Evolutionary conservation across 495 filamentous ascomycete species (phyloP).

Genomic region (Penicillium goetzii): DNA sequence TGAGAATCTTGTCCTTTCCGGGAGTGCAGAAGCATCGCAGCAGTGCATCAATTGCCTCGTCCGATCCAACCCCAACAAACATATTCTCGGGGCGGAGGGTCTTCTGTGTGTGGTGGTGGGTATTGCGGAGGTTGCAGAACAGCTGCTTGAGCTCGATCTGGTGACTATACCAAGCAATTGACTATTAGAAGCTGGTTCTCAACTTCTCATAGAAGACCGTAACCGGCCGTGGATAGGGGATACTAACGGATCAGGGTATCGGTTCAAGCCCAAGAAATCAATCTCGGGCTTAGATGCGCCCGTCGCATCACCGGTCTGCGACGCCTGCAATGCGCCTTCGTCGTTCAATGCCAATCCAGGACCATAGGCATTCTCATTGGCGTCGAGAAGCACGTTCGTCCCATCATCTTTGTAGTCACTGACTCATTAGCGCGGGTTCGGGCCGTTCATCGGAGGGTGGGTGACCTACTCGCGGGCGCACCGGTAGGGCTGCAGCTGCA

Average conservation of each 20-base stretch:
- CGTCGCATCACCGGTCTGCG: conserved; percentile 40
- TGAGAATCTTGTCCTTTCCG: conserved; percentile 84
- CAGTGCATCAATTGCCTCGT: conserved; percentile 94
- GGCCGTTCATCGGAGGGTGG: conserved; percentile 15
- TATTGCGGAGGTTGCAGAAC: conserved; percentile 87
- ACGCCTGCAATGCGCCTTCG: conserved; percentile 49
- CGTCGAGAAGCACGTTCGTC: conserved; percentile 93
- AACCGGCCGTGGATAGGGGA: background rate
- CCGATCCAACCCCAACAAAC: conserved; percentile 92
- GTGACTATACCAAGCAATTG: conserved; percentile 57
- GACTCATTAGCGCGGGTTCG: conserved; percentile 40
- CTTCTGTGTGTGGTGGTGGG: conserved; percentile 74
- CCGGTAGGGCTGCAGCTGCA: conserved; percentile 80
- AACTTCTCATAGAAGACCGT: no score
- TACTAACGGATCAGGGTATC: conserved; percentile 90
- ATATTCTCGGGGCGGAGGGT: conserved; percentile 79
- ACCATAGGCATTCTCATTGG: conserved; percentile 96
- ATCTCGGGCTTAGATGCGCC: conserved; percentile 51
- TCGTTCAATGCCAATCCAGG: conserved; percentile 62
- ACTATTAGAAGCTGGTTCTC: background rate
- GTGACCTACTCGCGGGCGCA: conserved; percentile 78
- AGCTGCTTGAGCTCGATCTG: conserved; percentile 82
- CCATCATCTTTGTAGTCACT: conserved; percentile 99
- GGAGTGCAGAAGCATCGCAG: conserved; percentile 90
- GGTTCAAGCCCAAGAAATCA: conserved; percentile 78